Evolutionary conservation across 2,329 filamentous ascomycete genomes (phyloP).

Genomic region (Cladophialophora chaetospira): DNA sequence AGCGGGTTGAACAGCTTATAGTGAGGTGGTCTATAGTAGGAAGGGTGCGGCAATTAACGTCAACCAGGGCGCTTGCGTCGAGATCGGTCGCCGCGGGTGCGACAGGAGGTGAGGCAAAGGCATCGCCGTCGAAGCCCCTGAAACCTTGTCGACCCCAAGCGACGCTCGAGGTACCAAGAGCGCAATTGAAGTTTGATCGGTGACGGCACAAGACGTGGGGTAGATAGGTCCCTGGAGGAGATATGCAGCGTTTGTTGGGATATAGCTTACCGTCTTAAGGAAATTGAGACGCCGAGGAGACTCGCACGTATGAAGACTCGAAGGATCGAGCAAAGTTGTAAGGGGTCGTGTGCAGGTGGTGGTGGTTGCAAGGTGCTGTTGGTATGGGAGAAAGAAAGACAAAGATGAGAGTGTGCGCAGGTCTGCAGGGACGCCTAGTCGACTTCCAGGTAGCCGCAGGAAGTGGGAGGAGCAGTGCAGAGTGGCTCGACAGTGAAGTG

Average conservation of each 20-base stretch:
- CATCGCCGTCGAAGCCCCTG: constrained; percentile 7
- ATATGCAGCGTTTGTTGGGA: constrained; percentile 14
- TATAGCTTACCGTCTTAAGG: constrained; percentile 25
- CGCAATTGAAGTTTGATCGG: constrained; percentile 12
- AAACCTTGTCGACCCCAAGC: neutral
- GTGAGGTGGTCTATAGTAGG: constrained; percentile 13
- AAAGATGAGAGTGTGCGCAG: constrained; percentile 14
- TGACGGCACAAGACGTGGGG: constrained; percentile 26
- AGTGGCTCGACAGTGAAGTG: constrained; percentile 5
- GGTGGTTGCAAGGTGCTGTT: constrained; percentile 18
- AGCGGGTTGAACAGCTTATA: constrained; percentile 1
- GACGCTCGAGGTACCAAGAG: constrained; percentile 13
- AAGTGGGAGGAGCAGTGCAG: constrained; percentile 11
- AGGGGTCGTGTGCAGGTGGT: constrained; percentile 10
- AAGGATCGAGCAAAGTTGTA: constrained; percentile 12
- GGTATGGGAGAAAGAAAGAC: constrained; percentile 15
- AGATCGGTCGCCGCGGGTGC: neutral
- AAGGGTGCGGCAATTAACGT: constrained; percentile 24
- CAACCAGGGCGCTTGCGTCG: constrained; percentile 22
- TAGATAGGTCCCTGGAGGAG: constrained; percentile 18
- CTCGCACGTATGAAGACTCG: constrained; percentile 14
- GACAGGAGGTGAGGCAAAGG: neutral
- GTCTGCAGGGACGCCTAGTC: constrained; percentile 12
- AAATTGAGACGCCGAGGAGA: constrained; percentile 11
- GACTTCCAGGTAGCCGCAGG: constrained; percentile 12